Evolutionary conservation across 2,329 filamentous ascomycete genomes (phyloP).

Genomic region (Cephalotrichum gorgonifer): DNA sequence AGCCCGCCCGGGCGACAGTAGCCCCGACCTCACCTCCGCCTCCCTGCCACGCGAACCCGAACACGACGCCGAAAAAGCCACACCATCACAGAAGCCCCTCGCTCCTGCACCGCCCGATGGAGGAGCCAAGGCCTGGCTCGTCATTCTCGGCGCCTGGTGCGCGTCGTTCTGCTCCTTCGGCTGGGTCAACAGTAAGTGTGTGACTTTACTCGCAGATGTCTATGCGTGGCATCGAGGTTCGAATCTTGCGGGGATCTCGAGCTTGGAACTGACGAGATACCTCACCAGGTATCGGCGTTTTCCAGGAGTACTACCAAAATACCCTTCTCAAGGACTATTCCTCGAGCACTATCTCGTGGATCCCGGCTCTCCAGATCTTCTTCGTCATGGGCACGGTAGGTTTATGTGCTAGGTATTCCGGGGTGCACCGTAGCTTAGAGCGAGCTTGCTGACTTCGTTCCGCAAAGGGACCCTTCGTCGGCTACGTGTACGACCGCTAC

Average conservation of each 20-base stretch:
- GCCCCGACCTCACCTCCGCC: too few relatives aligned
- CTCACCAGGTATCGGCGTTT: slow-evolving; percentile 32
- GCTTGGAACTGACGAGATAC: background rate
- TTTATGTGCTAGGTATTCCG: background rate
- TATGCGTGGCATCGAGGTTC: too few relatives aligned
- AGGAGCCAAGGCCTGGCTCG: slow-evolving; percentile 23
- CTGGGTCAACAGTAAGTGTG: slow-evolving; percentile 19
- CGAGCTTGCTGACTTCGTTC: background rate
- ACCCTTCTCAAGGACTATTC: slow-evolving; percentile 36
- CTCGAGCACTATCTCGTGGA: slow-evolving; percentile 50
- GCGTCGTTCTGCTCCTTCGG: slow-evolving; percentile 29
- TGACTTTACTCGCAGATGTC: too few relatives aligned
- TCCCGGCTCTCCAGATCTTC: slow-evolving; percentile 44
- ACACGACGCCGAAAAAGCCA: background rate
- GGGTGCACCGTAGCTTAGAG: too few relatives aligned
- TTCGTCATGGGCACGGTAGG: slow-evolving; percentile 38
- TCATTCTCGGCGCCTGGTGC: slow-evolving; percentile 29
- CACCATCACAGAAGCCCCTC: background rate
- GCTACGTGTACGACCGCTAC: slow-evolving; percentile 50
- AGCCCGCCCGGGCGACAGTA: too few relatives aligned
- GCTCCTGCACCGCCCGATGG: slow-evolving; percentile 15
- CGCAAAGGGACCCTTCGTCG: slow-evolving; percentile 46
- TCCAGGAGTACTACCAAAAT: slow-evolving; percentile 47
- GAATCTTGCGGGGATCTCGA: too few relatives aligned
- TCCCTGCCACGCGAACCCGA: too few relatives aligned